These are phyloP conservation scores for Alnus glutinosa DNA, from an alignment of 306 rosid genomes.

Conservation along the genomic window DNA sequence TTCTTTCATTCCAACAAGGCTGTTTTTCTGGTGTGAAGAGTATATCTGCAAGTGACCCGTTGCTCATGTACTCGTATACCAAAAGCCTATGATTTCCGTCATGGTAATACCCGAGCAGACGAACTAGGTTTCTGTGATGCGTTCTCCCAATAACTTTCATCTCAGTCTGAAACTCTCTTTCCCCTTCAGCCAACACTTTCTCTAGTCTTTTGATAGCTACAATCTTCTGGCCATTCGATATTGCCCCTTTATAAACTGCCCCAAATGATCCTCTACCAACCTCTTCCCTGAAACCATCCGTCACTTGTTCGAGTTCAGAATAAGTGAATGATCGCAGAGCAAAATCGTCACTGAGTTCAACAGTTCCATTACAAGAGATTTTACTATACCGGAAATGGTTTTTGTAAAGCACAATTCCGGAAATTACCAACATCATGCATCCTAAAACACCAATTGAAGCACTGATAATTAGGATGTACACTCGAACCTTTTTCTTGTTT, in stretches of 20 bases:
- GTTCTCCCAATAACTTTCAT: constrained; percentile 1
- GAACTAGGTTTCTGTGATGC: neutral
- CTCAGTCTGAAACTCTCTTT: constrained; percentile 1
- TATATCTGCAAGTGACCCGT: neutral
- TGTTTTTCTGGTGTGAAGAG: neutral
- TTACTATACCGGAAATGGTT: neutral
- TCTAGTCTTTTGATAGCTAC: neutral
- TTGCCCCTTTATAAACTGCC: neutral
- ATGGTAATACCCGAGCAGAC: neutral
- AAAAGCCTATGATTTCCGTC: constrained; percentile 3
- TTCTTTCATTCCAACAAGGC: neutral
- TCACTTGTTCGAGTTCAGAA: neutral
- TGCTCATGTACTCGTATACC: constrained; percentile 1
- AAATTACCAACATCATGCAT: neutral
- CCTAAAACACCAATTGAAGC: neutral
- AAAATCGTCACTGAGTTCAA: neutral
- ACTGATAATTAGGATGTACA: neutral
- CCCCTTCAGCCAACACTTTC: neutral
- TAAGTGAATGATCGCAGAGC: neutral
- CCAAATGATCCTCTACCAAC: neutral
- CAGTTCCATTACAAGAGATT: neutral
- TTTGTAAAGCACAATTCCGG: neutral
- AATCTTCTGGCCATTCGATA: neutral
- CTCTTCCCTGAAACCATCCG: neutral
- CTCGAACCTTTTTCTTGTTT: neutral